Evolutionary conservation across 345 rosid genomes (phyloP), one percentile per base, ranked within the genome.

Genomic region (Carallia pectinifolia): DNA sequence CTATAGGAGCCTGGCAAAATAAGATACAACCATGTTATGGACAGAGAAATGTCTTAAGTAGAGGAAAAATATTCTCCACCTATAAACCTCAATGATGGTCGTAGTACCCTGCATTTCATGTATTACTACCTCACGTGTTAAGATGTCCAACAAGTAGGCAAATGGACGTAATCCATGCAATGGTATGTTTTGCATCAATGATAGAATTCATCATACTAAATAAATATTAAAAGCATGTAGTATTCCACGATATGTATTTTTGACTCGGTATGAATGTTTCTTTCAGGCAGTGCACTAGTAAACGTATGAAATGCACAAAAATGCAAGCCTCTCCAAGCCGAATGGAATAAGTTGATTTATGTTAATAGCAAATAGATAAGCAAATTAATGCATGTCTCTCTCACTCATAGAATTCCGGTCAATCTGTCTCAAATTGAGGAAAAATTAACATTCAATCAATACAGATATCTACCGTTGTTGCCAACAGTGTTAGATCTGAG

Each of bases 1-100:
- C 97, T 29, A 87, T 74, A 55, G 97, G 99, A 71, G 96, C 97
- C 98, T 94, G 80, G n/a, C 55, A 56, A 76, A 67, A 77, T 56
- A 67, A 44, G 72, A 70, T 58, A 1, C 27, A 62, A 55, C 31
- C 68, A 69, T 15, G 19, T 63, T 54, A 23, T 52, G 71, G 44
- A 56, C 63, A 61, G 37, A 58, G 33, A 61, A 61, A 52, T 17
- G 61, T 55, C n/a, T 55, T 23, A 55, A 23, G 5, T 55, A 6
- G 31, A 72, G 62, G 67, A 16, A 8, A 61, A 37, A 33, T 3
- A 29, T 10, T 52, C 50, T 9, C 52, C 58, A 38, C 47, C 70
- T 34, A 1, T 27, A 31, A 52, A 17, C 15, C 34, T 10, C 36
- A 27, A 48, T 16, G 40, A 38, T 34, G 16, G 39, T 39, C 2